phyloP scores from a whole-genome alignment of 257 asterid species.

The Scutellaria galericulata region DNA sequence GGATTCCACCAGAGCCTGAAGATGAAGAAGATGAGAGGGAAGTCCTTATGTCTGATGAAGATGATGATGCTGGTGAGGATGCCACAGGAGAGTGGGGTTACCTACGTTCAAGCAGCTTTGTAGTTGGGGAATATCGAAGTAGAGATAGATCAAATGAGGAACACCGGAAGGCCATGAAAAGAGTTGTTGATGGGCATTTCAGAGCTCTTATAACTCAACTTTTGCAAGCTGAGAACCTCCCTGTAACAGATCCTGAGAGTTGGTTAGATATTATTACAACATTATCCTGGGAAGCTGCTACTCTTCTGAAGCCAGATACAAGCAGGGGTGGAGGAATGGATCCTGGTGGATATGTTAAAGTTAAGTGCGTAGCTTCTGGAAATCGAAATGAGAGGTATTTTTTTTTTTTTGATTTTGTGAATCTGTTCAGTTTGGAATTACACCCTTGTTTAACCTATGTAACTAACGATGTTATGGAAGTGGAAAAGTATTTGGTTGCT shows the following conservation, averaged over 20 bases:
- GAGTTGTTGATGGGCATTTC: constrained; percentile 66
- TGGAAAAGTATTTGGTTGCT: constrained; percentile 32
- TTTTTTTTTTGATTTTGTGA: constrained; percentile 8
- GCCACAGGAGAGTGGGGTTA: constrained; percentile 73
- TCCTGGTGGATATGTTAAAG: constrained; percentile 87
- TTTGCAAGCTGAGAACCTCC: constrained; percentile 64
- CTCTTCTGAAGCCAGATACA: constrained; percentile 73
- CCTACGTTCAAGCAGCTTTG: constrained; percentile 63
- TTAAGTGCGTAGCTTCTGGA: constrained; percentile 80
- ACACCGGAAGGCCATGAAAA: constrained; percentile 67
- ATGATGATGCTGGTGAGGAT: constrained; percentile 54
- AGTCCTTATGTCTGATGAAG: constrained; percentile 53
- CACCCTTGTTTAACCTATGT: constrained; percentile 18
- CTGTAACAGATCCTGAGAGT: constrained; percentile 52
- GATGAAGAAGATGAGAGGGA: constrained; percentile 76
- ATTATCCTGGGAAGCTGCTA: constrained; percentile 86
- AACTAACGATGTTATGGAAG: constrained; percentile 23
- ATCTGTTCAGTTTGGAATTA: constrained; percentile 12
- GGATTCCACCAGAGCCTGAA: constrained; percentile 85
- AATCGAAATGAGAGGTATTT: constrained; percentile 64
- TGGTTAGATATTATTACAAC: constrained; percentile 72
- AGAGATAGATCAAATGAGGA: constrained; percentile 72
- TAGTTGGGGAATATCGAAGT: constrained; percentile 57
- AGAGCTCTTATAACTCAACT: constrained; percentile 71
- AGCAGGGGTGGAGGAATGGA: constrained; percentile 84